phyloP scores from a whole-genome alignment of 2,329 filamentous ascomycete genomes.

The Chalara sp. region DNA sequence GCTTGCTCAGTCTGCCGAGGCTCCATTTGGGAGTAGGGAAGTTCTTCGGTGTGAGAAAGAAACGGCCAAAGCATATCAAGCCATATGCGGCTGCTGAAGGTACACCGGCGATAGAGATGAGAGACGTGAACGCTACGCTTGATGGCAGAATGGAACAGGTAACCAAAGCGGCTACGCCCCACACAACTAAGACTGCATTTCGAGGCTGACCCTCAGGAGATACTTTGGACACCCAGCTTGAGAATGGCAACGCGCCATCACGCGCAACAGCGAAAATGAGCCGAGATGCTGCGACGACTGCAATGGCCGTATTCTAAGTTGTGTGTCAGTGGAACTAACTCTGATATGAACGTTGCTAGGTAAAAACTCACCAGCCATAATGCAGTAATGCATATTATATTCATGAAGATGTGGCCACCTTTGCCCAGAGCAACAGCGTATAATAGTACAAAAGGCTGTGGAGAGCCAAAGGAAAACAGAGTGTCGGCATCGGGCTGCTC shows the following conservation, averaged over 20 bases:
- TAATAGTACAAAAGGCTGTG: slow-evolving; percentile 11
- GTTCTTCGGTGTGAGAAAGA: slow-evolving; percentile 8
- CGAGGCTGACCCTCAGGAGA: slow-evolving; percentile 9
- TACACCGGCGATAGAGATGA: slow-evolving; percentile 10
- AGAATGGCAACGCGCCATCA: slow-evolving; percentile 10
- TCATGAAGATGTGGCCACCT: slow-evolving; percentile 8
- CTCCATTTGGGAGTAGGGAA: slow-evolving; percentile 8
- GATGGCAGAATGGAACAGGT: slow-evolving; percentile 11
- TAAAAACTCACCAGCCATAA: too few species aligned
- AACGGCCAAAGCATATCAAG: slow-evolving; percentile 9
- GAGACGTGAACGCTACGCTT: slow-evolving; percentile 8
- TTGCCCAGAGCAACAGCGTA: slow-evolving; percentile 9
- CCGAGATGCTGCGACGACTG: slow-evolving; percentile 10
- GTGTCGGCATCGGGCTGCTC: slow-evolving; percentile 6
- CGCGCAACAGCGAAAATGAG: slow-evolving; percentile 12
- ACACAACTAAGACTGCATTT: slow-evolving; percentile 10
- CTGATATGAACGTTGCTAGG: too few species aligned
- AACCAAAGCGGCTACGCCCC: slow-evolving; percentile 6
- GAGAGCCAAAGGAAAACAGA: slow-evolving; percentile 6
- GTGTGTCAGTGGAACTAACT: too few species aligned
- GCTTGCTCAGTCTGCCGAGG: slow-evolving; percentile 7
- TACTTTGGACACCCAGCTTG: slow-evolving; percentile 4
- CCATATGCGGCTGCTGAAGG: slow-evolving; percentile 10
- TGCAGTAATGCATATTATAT: slow-evolving; percentile 8
- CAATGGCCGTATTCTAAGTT: slow-evolving; percentile 8